Evolutionary conservation across 1,284 basidiomycete genomes (phyloP).

Genomic region (Apiotrichum brassicae): DNA sequence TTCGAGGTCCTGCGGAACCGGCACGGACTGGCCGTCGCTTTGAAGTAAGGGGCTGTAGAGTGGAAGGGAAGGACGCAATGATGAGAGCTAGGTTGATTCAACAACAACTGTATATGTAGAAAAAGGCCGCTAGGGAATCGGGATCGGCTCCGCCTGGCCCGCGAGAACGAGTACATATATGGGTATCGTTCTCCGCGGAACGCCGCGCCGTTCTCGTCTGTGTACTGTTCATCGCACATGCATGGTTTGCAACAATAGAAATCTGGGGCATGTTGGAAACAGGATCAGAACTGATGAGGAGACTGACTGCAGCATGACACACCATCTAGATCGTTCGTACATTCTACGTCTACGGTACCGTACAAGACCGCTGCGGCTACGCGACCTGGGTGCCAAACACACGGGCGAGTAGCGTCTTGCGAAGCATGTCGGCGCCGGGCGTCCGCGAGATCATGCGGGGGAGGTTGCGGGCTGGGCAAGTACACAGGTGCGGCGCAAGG

Average conservation of each 20-base stretch:
- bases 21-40: constrained; percentile 4
- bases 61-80: too few species aligned
- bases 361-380: not conserved
- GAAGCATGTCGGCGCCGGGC: constrained; percentile 35
- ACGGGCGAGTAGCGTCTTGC: constrained; percentile 30
- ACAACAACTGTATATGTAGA: not conserved
- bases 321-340: too few species aligned
- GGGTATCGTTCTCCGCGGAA: too few species aligned
- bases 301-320: too few species aligned
- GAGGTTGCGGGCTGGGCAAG: constrained; percentile 14
- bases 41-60: not conserved
- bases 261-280: not conserved
- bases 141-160: too few species aligned
- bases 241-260: not conserved
- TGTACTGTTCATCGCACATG: not conserved
- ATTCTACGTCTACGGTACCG: too few species aligned
- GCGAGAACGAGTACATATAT: too few species aligned
- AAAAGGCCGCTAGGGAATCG: not conserved
- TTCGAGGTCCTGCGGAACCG: constrained; percentile 3
- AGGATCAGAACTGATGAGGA: not conserved
- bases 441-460: constrained; percentile 34
- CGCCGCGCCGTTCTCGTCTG: not conserved
- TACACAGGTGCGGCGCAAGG: constrained; percentile 13
- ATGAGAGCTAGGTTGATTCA: not conserved
- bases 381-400: constrained; percentile 36